phyloP scores from a whole-genome alignment of 352 stramenopile genomes.

The Phytophthora macrochlamydospora region DNA sequence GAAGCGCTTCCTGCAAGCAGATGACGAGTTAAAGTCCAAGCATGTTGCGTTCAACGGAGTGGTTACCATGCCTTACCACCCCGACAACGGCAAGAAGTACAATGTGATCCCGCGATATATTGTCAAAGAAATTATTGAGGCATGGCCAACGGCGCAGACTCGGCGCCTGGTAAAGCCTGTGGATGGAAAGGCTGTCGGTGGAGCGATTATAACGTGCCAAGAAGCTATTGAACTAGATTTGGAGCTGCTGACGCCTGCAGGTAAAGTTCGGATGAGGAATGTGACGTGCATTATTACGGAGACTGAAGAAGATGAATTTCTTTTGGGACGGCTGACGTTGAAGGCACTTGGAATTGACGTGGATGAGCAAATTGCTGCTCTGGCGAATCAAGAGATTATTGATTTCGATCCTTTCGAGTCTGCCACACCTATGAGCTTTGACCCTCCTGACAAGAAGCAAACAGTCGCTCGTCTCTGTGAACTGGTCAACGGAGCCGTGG shows the following conservation, averaged over 20 bases:
- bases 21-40: background rate
- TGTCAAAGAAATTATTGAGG: background rate
- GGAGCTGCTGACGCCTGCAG: background rate
- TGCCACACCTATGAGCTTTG: background rate
- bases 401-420: constrained; percentile 6
- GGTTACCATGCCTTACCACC: background rate
- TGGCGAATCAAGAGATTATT: background rate
- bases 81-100: constrained; percentile 1
- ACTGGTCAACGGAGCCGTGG: background rate
- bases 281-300: background rate
- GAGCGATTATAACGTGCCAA: background rate
- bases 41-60: constrained; percentile 6
- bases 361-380: constrained; percentile 1
- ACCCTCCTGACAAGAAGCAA: background rate
- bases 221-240: background rate
- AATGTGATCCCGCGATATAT: constrained; percentile 10
- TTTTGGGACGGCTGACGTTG: constrained; percentile 2
- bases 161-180: background rate
- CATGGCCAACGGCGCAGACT: background rate
- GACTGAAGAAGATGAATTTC: background rate
- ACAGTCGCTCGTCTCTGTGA: background rate
- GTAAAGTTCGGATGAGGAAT: background rate
- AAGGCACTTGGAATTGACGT: constrained; percentile 10
- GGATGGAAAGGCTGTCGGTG: background rate
- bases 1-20: background rate